Evolutionary conservation across 495 filamentous ascomycete genomes (phyloP).

Genomic region (Darksidea phi): DNA sequence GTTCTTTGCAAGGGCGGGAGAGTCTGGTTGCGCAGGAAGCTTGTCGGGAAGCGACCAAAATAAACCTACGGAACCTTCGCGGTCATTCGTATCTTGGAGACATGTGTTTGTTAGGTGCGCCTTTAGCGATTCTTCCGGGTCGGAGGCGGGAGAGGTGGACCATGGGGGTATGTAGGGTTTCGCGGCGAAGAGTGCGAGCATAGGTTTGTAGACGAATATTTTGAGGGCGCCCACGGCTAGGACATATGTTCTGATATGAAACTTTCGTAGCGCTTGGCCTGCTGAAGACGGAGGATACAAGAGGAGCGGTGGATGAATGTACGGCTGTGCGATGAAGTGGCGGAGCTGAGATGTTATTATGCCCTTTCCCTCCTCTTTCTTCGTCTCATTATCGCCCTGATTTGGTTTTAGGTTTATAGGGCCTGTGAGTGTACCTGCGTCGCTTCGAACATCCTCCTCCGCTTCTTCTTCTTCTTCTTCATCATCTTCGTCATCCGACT

Average conservation of each 20-base stretch:
- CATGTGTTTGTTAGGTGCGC: constrained; percentile 93
- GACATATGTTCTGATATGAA: constrained; percentile 92
- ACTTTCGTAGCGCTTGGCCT: constrained; percentile 67
- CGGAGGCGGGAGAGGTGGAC: constrained; percentile 12
- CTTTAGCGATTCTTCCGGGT: constrained; percentile 51
- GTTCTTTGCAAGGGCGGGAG: neutral
- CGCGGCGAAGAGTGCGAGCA: constrained; percentile 89
- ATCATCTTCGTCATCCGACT: constrained; percentile 50
- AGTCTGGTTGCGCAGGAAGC: neutral
- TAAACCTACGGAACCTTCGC: constrained; percentile 60
- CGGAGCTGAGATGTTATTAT: constrained; percentile 88
- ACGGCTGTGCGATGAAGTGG: constrained; percentile 95
- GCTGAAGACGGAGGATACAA: constrained; percentile 48
- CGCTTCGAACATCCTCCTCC: constrained; percentile 37
- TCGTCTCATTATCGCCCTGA: constrained; percentile 19
- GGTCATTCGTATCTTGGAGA: constrained; percentile 62
- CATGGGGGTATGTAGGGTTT: constrained; percentile 58
- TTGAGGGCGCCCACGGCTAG: constrained; percentile 72
- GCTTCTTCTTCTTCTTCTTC: constrained; percentile 56
- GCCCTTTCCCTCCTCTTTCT: constrained; percentile 46
- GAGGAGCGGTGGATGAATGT: constrained; percentile 85
- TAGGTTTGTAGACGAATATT: constrained; percentile 82
- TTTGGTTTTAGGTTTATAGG: constrained; percentile 17
- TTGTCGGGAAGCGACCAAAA: constrained; percentile 66
- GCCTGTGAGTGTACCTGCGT: neutral